Conservation (phyloP, 805 yeast genomes). For the Yarrowia sp. region DNA sequence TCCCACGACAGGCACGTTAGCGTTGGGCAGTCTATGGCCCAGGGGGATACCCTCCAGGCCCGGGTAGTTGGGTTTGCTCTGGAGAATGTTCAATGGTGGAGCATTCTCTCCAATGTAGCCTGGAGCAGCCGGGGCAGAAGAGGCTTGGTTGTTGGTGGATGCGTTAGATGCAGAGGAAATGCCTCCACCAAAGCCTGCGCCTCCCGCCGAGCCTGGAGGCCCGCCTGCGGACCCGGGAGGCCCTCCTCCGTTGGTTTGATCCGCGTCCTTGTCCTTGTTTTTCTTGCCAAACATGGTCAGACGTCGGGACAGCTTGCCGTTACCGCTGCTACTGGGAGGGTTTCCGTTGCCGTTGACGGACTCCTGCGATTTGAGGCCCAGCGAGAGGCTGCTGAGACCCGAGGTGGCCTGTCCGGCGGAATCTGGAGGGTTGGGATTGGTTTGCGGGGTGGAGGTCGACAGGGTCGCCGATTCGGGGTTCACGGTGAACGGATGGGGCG, state of each 20-base stretch:
- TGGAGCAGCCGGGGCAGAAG: conserved; percentile 23
- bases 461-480: conserved; percentile 43
- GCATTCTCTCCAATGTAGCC: conserved; percentile 15
- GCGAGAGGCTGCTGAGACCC: conserved; percentile 16
- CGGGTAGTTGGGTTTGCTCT: conserved; percentile 40
- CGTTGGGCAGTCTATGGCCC: conserved; percentile 54
- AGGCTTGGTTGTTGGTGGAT: neutral
- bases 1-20: conserved; percentile 57
- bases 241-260: conserved; percentile 2
- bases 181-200: conserved; percentile 6
- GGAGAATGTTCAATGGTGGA: conserved; percentile 14
- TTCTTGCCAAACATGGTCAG: conserved; percentile 40
- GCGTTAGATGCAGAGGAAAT: conserved; percentile 20
- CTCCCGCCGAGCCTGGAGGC: conserved; percentile 9
- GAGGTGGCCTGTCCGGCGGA: neutral
- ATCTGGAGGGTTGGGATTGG: neutral
- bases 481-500: conserved; percentile 49
- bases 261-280: conserved; percentile 41
- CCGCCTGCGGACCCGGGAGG: conserved; percentile 14
- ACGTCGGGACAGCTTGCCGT: conserved; percentile 39
- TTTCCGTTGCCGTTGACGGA: conserved; percentile 44
- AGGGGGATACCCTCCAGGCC: conserved; percentile 50
- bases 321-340: conserved; percentile 43
- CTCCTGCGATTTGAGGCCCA: conserved; percentile 29
- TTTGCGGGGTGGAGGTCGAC: neutral